These are phyloP conservation scores for Entomortierella lignicola DNA, from an alignment of 192 early-diverging fungal species.

Conservation along the genomic window DNA sequence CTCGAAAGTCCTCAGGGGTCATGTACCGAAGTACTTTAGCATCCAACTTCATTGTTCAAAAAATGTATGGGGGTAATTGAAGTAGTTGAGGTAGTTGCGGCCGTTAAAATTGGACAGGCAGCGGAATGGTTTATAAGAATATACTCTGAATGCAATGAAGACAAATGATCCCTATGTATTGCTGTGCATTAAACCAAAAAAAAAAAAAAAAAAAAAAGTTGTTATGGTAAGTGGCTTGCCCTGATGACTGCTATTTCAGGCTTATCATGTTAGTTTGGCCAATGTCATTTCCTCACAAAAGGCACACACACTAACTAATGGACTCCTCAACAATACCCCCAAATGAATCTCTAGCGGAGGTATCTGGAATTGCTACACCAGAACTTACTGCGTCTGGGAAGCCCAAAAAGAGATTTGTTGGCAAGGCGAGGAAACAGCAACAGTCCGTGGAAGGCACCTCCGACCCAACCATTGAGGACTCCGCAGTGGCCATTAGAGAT, in stretches of 20 bases:
- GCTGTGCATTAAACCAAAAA: not conserved
- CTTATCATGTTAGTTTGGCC: not conserved
- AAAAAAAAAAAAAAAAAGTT: conserved; percentile 31
- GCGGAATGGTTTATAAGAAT: not conserved
- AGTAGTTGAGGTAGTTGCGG: not conserved
- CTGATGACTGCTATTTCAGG: not conserved
- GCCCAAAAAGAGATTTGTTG: conserved; percentile 64
- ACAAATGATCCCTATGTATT: not conserved
- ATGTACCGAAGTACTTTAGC: conserved; percentile 95
- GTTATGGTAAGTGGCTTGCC: conserved; percentile 22
- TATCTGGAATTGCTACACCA: not conserved
- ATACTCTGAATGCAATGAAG: conserved; percentile 1
- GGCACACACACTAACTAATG: conserved; percentile 5
- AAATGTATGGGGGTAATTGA: too few relatives aligned
- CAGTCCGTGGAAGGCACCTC: conserved; percentile 4
- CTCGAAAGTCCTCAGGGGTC: conserved; percentile 92
- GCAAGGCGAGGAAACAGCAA: conserved; percentile 53
- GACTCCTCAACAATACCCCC: not conserved
- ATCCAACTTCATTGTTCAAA: conserved; percentile 89
- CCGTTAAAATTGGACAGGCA: not conserved
- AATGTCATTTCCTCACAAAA: not conserved
- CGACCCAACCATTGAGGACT: conserved; percentile 61
- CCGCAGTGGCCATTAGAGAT: conserved; percentile 60
- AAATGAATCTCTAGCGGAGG: not conserved
- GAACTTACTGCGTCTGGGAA: conserved; percentile 52